These are phyloP conservation scores for Novymonas esmeraldas DNA, from an alignment of 208 protist genomes.

Conservation along the genomic window DNA sequence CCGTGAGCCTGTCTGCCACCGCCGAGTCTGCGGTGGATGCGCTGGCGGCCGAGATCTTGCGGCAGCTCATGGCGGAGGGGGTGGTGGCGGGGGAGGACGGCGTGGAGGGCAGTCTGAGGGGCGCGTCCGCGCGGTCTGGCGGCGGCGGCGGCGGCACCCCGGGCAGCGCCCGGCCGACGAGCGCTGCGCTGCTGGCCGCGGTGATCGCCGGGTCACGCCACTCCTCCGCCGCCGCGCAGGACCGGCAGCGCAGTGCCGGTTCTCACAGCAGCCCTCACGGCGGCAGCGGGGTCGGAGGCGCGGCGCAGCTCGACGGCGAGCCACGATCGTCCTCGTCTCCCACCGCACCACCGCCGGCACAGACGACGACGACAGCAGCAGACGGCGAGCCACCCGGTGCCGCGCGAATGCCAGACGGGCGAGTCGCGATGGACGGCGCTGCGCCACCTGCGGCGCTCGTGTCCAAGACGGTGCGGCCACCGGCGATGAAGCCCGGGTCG, in stretches of 20 bases:
- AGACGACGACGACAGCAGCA: not conserved
- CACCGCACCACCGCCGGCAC: too few species aligned
- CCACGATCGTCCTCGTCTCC: not conserved
- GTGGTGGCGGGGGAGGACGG: not conserved
- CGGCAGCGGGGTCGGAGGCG: not conserved
- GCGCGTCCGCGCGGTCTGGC: not conserved
- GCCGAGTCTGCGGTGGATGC: not conserved
- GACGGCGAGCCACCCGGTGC: not conserved
- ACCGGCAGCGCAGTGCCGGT: not conserved
- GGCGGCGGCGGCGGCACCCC: not conserved
- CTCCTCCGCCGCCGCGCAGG: not conserved
- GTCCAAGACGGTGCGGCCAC: not conserved
- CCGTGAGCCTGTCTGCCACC: not conserved
- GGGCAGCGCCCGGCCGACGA: not conserved
- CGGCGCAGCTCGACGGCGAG: not conserved
- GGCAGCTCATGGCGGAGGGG: slow-evolving; percentile 18
- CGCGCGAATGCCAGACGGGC: not conserved
- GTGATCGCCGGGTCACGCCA: too few species aligned
- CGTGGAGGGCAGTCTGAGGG: not conserved
- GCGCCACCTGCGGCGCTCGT: not conserved
- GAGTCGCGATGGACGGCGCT: not conserved
- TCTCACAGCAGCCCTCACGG: not conserved
- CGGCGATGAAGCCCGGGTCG: not conserved
- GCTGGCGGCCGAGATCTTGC: slow-evolving; percentile 19
- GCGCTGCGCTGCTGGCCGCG: not conserved